phyloP scores from a whole-genome alignment of 1,139 yeast species.

The Zygosaccharomyces pseudobailii region DNA sequence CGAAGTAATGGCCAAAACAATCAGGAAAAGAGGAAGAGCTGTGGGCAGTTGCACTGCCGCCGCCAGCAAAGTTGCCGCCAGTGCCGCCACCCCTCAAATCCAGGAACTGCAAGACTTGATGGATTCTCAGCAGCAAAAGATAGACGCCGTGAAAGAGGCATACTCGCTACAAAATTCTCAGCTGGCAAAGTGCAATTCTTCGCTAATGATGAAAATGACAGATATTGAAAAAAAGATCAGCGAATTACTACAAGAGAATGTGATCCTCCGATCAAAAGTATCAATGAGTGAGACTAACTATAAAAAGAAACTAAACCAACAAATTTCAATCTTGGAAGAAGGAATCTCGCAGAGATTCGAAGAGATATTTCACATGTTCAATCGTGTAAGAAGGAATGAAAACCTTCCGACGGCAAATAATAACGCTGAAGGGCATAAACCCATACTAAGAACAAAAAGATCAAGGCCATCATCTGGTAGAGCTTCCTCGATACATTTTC shows the following conservation, averaged over 20 bases:
- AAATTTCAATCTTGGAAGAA: conserved; percentile 39
- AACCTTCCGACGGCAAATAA: conserved; percentile 29
- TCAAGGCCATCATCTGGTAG: not conserved
- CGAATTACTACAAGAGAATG: conserved; percentile 46
- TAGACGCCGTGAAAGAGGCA: conserved; percentile 16
- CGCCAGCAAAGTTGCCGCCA: conserved; percentile 4
- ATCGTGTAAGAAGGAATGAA: conserved; percentile 36
- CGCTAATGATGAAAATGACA: conserved; percentile 44
- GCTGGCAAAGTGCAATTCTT: conserved; percentile 52
- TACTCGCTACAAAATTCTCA: conserved; percentile 42
- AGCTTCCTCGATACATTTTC: conserved; percentile 1
- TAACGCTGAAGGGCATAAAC: not conserved
- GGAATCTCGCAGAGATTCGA: conserved; percentile 43
- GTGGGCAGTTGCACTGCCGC: not conserved
- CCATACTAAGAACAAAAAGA: conserved; percentile 7
- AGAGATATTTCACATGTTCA: conserved; percentile 41
- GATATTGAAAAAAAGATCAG: conserved; percentile 48
- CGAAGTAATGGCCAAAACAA: conserved; percentile 11
- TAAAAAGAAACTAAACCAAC: conserved; percentile 35
- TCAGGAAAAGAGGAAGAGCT: conserved; percentile 5
- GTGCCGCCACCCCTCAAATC: conserved; percentile 15
- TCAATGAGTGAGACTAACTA: conserved; percentile 32
- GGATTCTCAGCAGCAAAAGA: conserved; percentile 19
- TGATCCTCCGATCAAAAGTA: conserved; percentile 37
- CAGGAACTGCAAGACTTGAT: conserved; percentile 26